phyloP scores from a whole-genome alignment of 208 protist species.

The Polymyxa betae region DNA sequence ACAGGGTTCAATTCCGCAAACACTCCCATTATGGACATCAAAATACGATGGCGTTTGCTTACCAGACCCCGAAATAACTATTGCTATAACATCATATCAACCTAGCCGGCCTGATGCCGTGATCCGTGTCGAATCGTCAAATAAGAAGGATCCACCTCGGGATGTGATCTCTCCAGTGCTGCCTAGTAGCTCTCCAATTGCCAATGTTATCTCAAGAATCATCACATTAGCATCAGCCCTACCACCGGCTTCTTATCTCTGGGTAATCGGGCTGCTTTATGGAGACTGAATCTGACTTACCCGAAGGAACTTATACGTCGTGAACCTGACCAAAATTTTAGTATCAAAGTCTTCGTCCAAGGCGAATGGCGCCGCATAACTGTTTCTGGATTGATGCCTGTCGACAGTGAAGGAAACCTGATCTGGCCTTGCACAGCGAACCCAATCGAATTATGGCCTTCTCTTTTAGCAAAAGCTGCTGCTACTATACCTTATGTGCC shows the following conservation, averaged over 20 bases:
- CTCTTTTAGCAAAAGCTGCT: not conserved
- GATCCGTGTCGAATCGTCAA: not conserved
- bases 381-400: not conserved
- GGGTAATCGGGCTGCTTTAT: not conserved
- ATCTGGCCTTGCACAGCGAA: not conserved
- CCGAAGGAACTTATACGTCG: not conserved
- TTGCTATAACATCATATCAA: not conserved
- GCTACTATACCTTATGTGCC: not conserved
- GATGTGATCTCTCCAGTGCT: not conserved
- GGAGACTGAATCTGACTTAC: not conserved
- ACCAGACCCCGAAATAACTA: not conserved
- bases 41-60: not conserved
- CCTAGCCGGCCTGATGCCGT: not conserved
- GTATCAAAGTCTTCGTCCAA: not conserved
- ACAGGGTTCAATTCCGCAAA: not conserved
- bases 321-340: conserved; percentile 4
- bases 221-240: not conserved
- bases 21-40: conserved; percentile 22
- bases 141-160: conserved; percentile 8
- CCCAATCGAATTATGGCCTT: conserved; percentile 2
- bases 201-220: not conserved
- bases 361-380: conserved; percentile 12
- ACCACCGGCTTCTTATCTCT: not conserved
- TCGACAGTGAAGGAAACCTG: not conserved
- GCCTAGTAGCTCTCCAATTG: not conserved